Conservation (phyloP, 495 filamentous ascomycete genomes). For the Hypoxylon trugodes region DNA sequence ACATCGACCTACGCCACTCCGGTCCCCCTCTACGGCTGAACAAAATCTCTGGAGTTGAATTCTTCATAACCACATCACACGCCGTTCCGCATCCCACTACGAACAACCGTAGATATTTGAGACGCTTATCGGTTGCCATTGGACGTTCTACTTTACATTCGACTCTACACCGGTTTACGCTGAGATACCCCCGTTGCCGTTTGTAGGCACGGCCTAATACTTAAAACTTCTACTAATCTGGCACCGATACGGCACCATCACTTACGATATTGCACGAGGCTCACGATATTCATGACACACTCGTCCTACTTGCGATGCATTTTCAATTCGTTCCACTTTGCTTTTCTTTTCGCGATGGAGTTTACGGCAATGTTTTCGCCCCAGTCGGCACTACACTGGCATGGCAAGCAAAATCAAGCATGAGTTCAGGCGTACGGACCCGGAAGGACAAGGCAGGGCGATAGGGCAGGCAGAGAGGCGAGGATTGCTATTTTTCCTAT, state of each 20-base stretch:
- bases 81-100: neutral
- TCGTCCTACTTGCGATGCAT: slow-evolving; percentile 20
- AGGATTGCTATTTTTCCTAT: slow-evolving; percentile 23
- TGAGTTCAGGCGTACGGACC: slow-evolving; percentile 37
- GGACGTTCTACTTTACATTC: neutral
- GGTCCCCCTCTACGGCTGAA: slow-evolving; percentile 47
- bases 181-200: neutral
- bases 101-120: neutral
- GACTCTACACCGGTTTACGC: slow-evolving; percentile 26
- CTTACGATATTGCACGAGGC: slow-evolving; percentile 28
- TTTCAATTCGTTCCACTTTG: slow-evolving; percentile 20
- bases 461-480: slow-evolving; percentile 19
- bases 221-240: slow-evolving; percentile 22
- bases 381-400: slow-evolving; percentile 18
- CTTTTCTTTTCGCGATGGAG: slow-evolving; percentile 29
- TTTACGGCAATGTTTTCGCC: slow-evolving; percentile 34
- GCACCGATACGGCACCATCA: slow-evolving; percentile 20
- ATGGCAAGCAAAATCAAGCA: slow-evolving; percentile 32
- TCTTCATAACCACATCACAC: neutral
- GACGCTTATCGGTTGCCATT: neutral
- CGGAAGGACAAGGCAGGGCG: slow-evolving; percentile 22
- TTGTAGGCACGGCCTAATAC: slow-evolving; percentile 8
- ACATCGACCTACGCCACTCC: slow-evolving; percentile 42
- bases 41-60: no score
- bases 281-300: slow-evolving; percentile 22